Evolutionary conservation across 805 yeast genomes (phyloP), one percentile per base, ranked within the genome.

Genomic region (Saturnispora bothae): DNA sequence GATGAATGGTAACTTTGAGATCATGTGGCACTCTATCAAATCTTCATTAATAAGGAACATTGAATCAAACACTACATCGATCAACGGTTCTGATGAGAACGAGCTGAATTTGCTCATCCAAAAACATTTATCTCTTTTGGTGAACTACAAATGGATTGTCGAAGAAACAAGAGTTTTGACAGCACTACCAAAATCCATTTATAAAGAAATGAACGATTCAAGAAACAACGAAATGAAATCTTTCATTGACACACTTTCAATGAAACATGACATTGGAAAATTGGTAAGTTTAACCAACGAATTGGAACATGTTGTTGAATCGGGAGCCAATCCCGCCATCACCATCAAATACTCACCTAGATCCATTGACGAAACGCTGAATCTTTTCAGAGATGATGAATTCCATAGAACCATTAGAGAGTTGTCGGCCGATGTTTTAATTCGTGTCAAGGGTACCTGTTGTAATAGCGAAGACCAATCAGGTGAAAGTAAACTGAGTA

Each of bases 331-430:
- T 42, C 76, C 75, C 14, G 65, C 76, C 1, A 71, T 66, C 47
- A 71, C 80, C 44, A 79, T 76, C 45, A 78, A 80, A 9, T 80
- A 76, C 46, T 77, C 74, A 48, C 69, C 68, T 53, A 69, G 70
- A 25, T 69, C 73, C 19, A 60, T 84, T 41, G 70, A 69, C 43
- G 69, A 76, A 27, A 61, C 82, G n/a, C 54, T 80, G 17, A 53
- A 65, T 1, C 66, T 69, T 4, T 76, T 76, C 48, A 73, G 80
- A n/a, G 51, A 69, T 2, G 68, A 66, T 41, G 88, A 80, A 33
- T 60, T 85, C 18, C 60, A 66, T 19, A 52, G 60, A 25, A 70
- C 76, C 21, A 73, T 80, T 5, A 67, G 65, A 6, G 72, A 70
- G 14, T 61, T 83, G 25, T 71, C 72, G 34, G 59, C 64, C 33